Evolutionary conservation across 768 basidiomycete genomes (phyloP), one percentile per base, ranked within the genome.

Genomic region (Pleurotus sapidus): DNA sequence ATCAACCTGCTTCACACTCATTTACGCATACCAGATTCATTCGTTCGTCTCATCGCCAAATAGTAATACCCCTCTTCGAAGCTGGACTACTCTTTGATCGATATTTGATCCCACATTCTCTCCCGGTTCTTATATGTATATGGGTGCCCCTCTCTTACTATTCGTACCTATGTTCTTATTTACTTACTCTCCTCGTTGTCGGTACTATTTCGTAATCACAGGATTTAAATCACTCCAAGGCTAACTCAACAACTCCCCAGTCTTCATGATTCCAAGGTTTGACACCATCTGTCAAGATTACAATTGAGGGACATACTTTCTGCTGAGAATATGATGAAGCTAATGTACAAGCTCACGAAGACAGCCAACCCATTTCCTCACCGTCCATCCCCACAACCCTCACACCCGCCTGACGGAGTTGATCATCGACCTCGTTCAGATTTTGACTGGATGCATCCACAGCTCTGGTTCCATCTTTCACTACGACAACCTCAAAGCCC

Each of bases 401-500:
- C 15, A 57, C 34, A 6, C 57, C 57, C 9, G 40, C 49, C 25
- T 18, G 15, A 8, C 15, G 17, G 12, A 57, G 57, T 49, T 49
- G 34, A 4, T 47, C 57, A 15, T 50, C 39, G 8, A 50, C 48
- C 17, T 15, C 40, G 14, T 14, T 12, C 24, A 57, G 11, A 40
- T 43, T 57, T 42, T 57, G 34, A 2, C 23, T 49, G 6, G 47
- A 40, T n/a, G 17, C 48, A 60, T 69, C 66, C 24, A 69, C 66
- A 18, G 69, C 67, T 45, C 57, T 64, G 2, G 63, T 65, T 37
- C 60, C 68, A 5, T 66, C 65, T 48, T 58, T 58, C 30, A 69
- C 55, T 8, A 69, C 57, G 17, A 56, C 63, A 3, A 60, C 59
- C 24, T 63, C 67, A 67, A 78, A 79, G 6, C 66, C 68, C 8